phyloP scores from a whole-genome alignment of 179 eudicot species.

The Silene vulgaris region DNA sequence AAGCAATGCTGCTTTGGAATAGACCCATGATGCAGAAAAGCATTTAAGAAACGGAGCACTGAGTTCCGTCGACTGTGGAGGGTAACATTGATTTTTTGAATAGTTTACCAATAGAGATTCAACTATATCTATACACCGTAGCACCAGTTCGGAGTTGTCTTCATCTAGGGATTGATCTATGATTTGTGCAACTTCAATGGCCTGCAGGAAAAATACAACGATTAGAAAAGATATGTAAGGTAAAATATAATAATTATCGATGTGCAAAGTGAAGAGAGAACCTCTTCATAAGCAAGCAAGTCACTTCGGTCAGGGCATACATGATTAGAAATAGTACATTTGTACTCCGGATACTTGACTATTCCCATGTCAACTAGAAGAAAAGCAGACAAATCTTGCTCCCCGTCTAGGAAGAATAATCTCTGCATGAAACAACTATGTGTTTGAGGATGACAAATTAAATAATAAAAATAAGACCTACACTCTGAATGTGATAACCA shows the following conservation, averaged over 20 bases:
- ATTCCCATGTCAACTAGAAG: conserved; percentile 77
- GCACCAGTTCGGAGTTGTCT: conserved; percentile 44
- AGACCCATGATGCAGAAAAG: conserved; percentile 78
- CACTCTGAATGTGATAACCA: neutral
- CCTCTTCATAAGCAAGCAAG: conserved; percentile 92
- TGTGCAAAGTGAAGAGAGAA: conserved; percentile 20
- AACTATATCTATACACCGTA: conserved; percentile 59
- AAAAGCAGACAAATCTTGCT: conserved; percentile 80
- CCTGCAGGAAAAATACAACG: conserved; percentile 38
- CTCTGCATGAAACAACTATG: conserved; percentile 51
- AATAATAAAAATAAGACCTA: neutral
- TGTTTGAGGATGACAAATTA: conserved; percentile 5
- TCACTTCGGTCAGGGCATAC: conserved; percentile 50
- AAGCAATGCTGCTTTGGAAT: conserved; percentile 70
- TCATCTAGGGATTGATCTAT: conserved; percentile 85
- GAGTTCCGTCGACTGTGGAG: conserved; percentile 26
- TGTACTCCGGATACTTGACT: conserved; percentile 76
- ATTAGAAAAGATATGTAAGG: conserved; percentile 16
- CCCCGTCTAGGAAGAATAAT: conserved; percentile 85
- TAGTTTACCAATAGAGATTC: conserved; percentile 44
- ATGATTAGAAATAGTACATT: conserved; percentile 48
- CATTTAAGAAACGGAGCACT: conserved; percentile 42
- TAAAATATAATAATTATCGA: neutral
- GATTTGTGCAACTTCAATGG: conserved; percentile 82
- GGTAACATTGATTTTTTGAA: conserved; percentile 25